Evolutionary conservation across 140 eudicot species (phyloP), one percentile per base, ranked within the genome.

Genomic region (Anethum foeniculum): DNA sequence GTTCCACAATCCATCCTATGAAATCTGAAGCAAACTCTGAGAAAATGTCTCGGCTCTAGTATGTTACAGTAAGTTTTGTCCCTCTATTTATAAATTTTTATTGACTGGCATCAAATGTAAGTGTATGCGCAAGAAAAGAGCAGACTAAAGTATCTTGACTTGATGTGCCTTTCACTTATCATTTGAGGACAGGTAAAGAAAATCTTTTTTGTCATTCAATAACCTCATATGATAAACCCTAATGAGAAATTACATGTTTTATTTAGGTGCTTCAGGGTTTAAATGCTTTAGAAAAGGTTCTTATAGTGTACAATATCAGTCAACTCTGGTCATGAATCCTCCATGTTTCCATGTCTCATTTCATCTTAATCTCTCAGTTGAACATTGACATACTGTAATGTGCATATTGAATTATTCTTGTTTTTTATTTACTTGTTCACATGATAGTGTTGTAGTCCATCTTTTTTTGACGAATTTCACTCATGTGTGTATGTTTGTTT

Each of bases 401-500:
- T 68, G 23, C 74, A 32, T 68, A 12, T 32, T 27, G 5, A 30
- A 13, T 32, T 68, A 43, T 68, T 32, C 43, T 68, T 15, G 41
- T 6, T 67, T 15, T 4, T 12, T 67, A 23, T 67, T 67, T 67
- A 30, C 23, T 32, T 16, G 72, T 30, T 18, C 27, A 75, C 15
- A 44, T 4, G 5, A 46, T 30, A 68, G 49, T 14, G 18, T 58
- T 75, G 78, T 34, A 11, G 28, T 30, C 54, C 54, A 47, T 65
- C 12, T 28, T 73, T 36, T 60, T 46, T 9, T 79, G 49, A 44
- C 21, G 5, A 1, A 2, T 67, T 84, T 71, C 60, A 71, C 75
- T 77, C 65, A 82, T 68, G 44, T 32, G 74, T 68, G 8, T 64
- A 49, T 82, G 43, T 62, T 34, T 68, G 39, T 76, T 39, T 65